Base-by-base conservation (phyloP, 2,329 filamentous ascomycete species). In the Drechslerella dactyloides region DNA sequence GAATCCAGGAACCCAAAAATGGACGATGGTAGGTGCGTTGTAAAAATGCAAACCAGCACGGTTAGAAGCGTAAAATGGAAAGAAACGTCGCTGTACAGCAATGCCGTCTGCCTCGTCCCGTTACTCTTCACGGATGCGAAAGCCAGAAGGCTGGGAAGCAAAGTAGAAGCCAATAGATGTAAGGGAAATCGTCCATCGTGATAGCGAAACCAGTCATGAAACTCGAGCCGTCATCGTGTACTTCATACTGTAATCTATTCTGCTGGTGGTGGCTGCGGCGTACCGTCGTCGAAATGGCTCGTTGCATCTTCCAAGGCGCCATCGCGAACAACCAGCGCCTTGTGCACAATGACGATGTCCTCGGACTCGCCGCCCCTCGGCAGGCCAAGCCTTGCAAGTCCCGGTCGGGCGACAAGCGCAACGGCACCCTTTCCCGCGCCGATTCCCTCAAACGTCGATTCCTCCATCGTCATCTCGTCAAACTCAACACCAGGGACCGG, bases 311-410 rank as follows among this genome's bases (percentile, higher is more conserved):
- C 66, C 40, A 70, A 56, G 21, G 59, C 66, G 15, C 63, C 59
- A 11, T 70, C 66, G 37, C 66, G 35, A 19, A 70, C 59, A 8
- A 70, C 66, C 6, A 70, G 59, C 19, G 66, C 66, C 48, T 70
- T 70, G 50, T 70, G 66, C 11, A 70, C 66, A n/a, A 70, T 70
- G 19, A 57, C 13, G n/a, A 70, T 70, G 24, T 70, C 66, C 15
- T 70, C 66, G 2, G 66, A 59, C 21, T 70, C 66, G 13, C 66
- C 66, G 6, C 66, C 66, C 51, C 42, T 48, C 1, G 66, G 66
- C 27, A 70, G 51, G 2, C 66, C 66, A 13, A 70, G 24, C 17
- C 66, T 64, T n/a, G 59, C 66, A 3, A 70, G 50, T 30, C 66
- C 66, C 4, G 66, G 66, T 46, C 66, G 54, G 1, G 50, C 66